Base-by-base conservation (phyloP, 2,329 filamentous ascomycete species). In the Alternaria triticina region DNA sequence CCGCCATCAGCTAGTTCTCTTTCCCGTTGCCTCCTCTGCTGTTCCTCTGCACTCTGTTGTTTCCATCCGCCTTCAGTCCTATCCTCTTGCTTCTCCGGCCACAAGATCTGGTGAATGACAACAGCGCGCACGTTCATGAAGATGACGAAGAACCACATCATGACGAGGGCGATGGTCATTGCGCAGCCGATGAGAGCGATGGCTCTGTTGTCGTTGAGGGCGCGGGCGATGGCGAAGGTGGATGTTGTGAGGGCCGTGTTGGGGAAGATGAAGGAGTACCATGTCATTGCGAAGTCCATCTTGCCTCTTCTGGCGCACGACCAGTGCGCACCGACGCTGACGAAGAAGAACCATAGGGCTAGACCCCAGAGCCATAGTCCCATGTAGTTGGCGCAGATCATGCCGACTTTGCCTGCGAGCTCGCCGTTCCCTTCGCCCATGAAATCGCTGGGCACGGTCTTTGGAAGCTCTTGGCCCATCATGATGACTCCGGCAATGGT, bases 291-390 rank as follows among this genome's bases (percentile, higher is more conserved):
- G 73, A 94, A 96, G 5, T 88, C 86, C 82, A 94, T 88, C 58
- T 84, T 86, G 40, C 86, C 85, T 11, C 86, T 82, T 0, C 84
- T 82, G 20, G 89, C 83, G 54, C 90, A 89, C 28, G 89, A 90
- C 85, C 86, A 91, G 62, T 95, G 86, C 2, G 91, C 91, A 3
- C 91, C 90, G n/a, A 92, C 86, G 1, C 89, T 90, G 11, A 96
- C 89, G 61, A 95, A 83, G 78, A 95, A 95, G 82, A 95, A 96
- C 89, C 92, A 96, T 27, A 93, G 80, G 25, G 91, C 90, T n/a
- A 96, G 81, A 0, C 88, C 92, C 91, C 92, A 96, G 4, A 96
- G 84, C 91, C 92, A 96, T 11, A 96, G 81, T 0, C 89, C 89
- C 3, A 89, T 81, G 80, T 93, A 89, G 65, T 91, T 85, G 4